These are phyloP conservation scores for Leccinum disarticulatum DNA, from an alignment of 768 basidiomycete species.

Conservation along the genomic window DNA sequence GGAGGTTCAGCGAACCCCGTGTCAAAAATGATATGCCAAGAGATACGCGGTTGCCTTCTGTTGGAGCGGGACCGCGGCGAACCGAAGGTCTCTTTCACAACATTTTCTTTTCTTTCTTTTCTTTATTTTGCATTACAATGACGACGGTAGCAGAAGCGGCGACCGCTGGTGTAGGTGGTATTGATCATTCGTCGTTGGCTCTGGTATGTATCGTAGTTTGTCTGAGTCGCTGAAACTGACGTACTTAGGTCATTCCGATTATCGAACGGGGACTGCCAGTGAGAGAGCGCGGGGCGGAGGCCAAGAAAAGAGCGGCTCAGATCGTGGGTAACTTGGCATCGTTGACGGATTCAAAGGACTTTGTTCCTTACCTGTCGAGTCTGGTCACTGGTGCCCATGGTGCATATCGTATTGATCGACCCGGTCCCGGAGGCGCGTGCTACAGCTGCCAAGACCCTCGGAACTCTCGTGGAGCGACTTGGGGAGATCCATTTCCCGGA, in stretches of 20 bases:
- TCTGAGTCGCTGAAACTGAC: not conserved
- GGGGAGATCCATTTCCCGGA: slow-evolving; percentile 96
- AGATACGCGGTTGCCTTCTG: too few relatives aligned
- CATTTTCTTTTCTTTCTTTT: too few relatives aligned
- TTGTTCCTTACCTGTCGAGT: slow-evolving; percentile 82
- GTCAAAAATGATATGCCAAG: too few relatives aligned
- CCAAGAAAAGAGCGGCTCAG: slow-evolving; percentile 93
- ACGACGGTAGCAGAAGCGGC: too few relatives aligned
- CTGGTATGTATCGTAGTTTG: slow-evolving; percentile 51
- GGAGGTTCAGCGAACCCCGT: too few relatives aligned
- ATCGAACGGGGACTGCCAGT: slow-evolving; percentile 76
- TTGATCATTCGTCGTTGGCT: slow-evolving; percentile 96
- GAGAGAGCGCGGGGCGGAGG: slow-evolving; percentile 88
- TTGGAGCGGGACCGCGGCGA: too few relatives aligned
- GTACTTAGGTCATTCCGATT: slow-evolving; percentile 81
- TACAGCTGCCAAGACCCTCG: too few relatives aligned
- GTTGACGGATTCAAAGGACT: slow-evolving; percentile 85
- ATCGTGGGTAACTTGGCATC: slow-evolving; percentile 98
- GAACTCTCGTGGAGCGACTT: slow-evolving; percentile 91
- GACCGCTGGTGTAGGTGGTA: slow-evolving; percentile 38
- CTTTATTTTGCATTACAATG: too few relatives aligned
- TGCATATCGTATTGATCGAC: slow-evolving; percentile 90
- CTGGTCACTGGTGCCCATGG: slow-evolving; percentile 87
- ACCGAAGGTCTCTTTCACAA: too few relatives aligned
- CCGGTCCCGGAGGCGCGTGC: slow-evolving; percentile 96